phyloP scores from a whole-genome alignment of 2,329 filamentous ascomycete species.

The Colletotrichum sp. region DNA sequence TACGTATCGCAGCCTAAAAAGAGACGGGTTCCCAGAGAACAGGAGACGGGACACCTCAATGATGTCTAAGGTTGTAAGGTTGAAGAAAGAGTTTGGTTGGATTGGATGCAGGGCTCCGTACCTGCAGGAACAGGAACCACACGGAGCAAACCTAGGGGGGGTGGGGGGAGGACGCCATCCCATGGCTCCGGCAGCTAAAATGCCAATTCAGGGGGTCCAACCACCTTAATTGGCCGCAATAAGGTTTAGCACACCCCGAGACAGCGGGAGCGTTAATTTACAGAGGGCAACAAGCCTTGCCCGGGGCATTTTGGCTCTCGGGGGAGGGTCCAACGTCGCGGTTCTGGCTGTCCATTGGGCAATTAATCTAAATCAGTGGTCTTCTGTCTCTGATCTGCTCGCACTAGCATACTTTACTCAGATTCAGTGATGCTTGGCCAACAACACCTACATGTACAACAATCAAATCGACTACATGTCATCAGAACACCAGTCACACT shows the following conservation, averaged over 20 bases:
- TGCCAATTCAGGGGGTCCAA: slow-evolving; percentile 7
- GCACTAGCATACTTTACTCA: background rate
- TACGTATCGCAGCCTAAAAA: background rate
- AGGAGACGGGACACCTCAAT: background rate
- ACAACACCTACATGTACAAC: background rate
- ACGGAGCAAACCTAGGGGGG: background rate
- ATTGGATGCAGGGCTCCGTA: background rate
- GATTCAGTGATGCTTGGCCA: background rate
- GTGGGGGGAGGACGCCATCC: slow-evolving; percentile 8
- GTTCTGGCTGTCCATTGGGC: background rate
- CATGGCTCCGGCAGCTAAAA: slow-evolving; percentile 16
- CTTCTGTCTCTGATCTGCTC: background rate
- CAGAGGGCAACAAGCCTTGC: slow-evolving; percentile 3
- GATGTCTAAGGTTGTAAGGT: background rate
- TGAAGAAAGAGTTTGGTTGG: background rate
- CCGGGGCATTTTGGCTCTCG: background rate
- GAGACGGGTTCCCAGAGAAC: background rate
- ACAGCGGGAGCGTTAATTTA: slow-evolving; percentile 11
- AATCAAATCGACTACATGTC: background rate
- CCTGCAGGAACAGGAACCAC: slow-evolving; percentile 17
- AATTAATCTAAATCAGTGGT: background rate
- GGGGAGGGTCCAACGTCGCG: background rate
- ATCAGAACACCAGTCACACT: background rate
- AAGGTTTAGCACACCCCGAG: slow-evolving; percentile 14
- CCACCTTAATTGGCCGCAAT: slow-evolving; percentile 13